Evolutionary conservation across 192 early-diverging fungal genomes (phyloP).

Genomic region (Dissophora ornata): DNA sequence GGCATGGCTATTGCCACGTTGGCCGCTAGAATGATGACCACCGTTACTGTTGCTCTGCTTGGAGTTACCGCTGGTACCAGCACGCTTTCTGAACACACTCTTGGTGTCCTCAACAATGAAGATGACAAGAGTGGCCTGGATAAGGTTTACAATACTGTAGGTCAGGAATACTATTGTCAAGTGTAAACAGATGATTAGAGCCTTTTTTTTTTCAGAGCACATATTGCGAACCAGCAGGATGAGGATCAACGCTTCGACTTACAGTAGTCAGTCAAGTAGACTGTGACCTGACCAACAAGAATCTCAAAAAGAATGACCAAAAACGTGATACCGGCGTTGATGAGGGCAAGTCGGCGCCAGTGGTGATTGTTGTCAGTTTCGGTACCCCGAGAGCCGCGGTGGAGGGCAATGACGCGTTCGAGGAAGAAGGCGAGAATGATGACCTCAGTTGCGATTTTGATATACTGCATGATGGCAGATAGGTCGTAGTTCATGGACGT

Average conservation of each 20-base stretch:
- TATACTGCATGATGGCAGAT: constrained; percentile 41
- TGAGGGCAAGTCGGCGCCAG: constrained; percentile 46
- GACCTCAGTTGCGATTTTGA: constrained; percentile 52
- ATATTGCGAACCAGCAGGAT: neutral
- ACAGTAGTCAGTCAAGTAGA: constrained; percentile 38
- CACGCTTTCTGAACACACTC: constrained; percentile 46
- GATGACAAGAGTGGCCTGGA: constrained; percentile 37
- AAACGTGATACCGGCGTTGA: constrained; percentile 49
- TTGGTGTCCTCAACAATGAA: constrained; percentile 49
- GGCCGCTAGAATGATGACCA: neutral
- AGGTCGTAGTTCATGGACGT: constrained; percentile 29
- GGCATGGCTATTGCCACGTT: constrained; percentile 1
- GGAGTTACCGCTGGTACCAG: constrained; percentile 17
- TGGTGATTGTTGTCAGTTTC: constrained; percentile 24
- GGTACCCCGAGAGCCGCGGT: constrained; percentile 12
- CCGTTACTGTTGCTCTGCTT: constrained; percentile 18
- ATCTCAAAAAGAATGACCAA: constrained; percentile 51
- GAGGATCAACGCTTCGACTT: neutral
- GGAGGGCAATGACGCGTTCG: constrained; percentile 44
- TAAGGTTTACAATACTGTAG: constrained; percentile 44
- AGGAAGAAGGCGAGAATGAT: constrained; percentile 49
- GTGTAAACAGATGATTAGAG: too few species aligned
- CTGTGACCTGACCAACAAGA: constrained; percentile 46
- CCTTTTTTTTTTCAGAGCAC: too few species aligned
- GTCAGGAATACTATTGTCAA: constrained; percentile 41